Percentiles rank a stretch among this genome's conserved stretches.
These are phyloP conservation scores for Naumovozyma castellii DNA, from an alignment of 805 yeast genomes.

Conservation along the genomic window DNA sequence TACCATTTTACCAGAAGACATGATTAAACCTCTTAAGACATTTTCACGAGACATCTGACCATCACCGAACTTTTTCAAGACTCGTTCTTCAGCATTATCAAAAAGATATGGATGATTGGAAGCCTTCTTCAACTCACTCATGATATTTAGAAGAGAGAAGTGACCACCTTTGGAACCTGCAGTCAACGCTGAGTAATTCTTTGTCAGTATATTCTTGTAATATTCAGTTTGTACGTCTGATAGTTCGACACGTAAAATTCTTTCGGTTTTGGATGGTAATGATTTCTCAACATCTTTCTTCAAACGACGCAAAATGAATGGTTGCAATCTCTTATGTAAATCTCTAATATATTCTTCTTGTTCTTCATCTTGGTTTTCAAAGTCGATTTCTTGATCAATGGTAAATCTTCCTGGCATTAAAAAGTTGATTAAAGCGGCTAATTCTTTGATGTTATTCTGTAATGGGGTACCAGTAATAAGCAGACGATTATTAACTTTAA, in stretches of 20 bases:
- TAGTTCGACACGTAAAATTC: constrained; percentile 88
- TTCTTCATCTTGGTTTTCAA: constrained; percentile 75
- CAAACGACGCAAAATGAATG: constrained; percentile 84
- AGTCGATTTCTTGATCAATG: constrained; percentile 92
- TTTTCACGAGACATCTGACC: constrained; percentile 60
- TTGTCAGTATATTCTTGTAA: constrained; percentile 86
- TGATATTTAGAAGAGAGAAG: constrained; percentile 76
- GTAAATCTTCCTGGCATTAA: constrained; percentile 89
- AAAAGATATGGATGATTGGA: constrained; percentile 94
- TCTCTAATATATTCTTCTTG: constrained; percentile 86
- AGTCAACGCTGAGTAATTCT: constrained; percentile 83
- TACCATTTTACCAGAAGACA: constrained; percentile 99
- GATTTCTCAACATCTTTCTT: constrained; percentile 97
- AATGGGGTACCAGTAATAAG: constrained; percentile 97
- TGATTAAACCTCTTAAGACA: constrained; percentile 78
- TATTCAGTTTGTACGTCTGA: constrained; percentile 93
- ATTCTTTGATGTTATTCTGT: constrained; percentile 89
- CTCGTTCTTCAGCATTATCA: constrained; percentile 83
- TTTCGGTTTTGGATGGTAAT: constrained; percentile 88
- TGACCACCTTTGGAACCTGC: constrained; percentile 73
- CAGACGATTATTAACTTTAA: constrained; percentile 74
- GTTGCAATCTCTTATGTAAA: constrained; percentile 76
- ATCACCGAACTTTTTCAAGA: constrained; percentile 56
- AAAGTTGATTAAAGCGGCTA: constrained; percentile 90
- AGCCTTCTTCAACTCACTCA: constrained; percentile 94